phyloP scores from a whole-genome alignment of 768 basidiomycete species.

The Phaeotremella fagi region DNA sequence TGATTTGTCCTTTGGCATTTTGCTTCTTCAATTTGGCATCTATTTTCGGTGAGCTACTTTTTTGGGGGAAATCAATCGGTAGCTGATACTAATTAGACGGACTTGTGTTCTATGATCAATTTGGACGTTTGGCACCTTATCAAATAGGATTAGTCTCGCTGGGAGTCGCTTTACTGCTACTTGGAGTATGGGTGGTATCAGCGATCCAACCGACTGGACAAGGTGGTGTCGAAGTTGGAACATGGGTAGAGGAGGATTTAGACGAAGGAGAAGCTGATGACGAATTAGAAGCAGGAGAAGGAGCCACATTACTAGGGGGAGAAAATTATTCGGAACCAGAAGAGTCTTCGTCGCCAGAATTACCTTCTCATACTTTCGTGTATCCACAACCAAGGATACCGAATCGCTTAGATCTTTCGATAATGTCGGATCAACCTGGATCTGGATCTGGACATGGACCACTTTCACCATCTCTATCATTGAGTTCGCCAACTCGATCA shows the following conservation, averaged over 20 bases:
- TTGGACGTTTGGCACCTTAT: slow-evolving; percentile 62
- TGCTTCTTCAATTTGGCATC: slow-evolving; percentile 92
- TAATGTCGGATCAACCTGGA: not conserved
- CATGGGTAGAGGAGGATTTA: slow-evolving; percentile 46
- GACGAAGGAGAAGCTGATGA: not conserved
- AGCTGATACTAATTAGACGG: slow-evolving; percentile 26
- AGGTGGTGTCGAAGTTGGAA: slow-evolving; percentile 50
- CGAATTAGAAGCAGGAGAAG: slow-evolving; percentile 2
- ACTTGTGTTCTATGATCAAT: slow-evolving; percentile 79
- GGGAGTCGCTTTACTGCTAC: slow-evolving; percentile 71
- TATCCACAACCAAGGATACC: not conserved
- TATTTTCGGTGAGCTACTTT: slow-evolving; percentile 64
- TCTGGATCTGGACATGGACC: not conserved
- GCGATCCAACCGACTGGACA: slow-evolving; percentile 56
- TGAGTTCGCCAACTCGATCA: slow-evolving; percentile 7
- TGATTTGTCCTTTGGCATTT: slow-evolving; percentile 89
- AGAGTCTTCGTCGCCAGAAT: not conserved
- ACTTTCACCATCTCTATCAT: slow-evolving; percentile 10
- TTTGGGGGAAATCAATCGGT: not conserved
- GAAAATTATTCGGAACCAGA: slow-evolving; percentile 1
- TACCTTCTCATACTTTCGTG: slow-evolving; percentile 3
- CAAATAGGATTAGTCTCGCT: slow-evolving; percentile 70
- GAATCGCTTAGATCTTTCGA: not conserved
- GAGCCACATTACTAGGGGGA: slow-evolving; percentile 4
- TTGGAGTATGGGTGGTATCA: slow-evolving; percentile 86